phyloP scores from a whole-genome alignment of 2,329 filamentous ascomycete species.

The Lachnellula subtilissima region DNA sequence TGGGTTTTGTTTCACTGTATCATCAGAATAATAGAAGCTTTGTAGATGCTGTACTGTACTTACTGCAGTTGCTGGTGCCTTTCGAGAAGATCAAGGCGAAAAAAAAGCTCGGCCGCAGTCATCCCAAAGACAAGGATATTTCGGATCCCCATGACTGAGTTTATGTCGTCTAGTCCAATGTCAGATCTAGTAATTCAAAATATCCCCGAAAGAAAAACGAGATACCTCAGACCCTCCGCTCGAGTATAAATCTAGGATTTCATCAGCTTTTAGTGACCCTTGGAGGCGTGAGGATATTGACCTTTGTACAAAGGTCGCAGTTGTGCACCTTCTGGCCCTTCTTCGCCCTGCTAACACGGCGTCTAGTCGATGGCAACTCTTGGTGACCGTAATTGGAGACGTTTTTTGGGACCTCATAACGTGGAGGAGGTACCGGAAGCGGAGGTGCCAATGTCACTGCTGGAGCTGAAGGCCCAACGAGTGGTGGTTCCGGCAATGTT shows the following conservation, averaged over 20 bases:
- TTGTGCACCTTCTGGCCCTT: conserved; percentile 4
- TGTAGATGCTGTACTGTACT: not conserved
- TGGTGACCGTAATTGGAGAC: no score
- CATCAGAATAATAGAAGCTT: no score
- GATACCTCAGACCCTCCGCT: conserved; percentile 8
- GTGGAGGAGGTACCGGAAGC: not conserved
- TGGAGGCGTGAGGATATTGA: not conserved
- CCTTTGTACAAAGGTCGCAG: conserved; percentile 9
- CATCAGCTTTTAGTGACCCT: not conserved
- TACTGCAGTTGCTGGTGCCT: conserved; percentile 6
- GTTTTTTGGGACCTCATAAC: not conserved
- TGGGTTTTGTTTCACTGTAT: no score
- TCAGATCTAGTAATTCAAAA: not conserved
- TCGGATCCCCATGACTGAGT: conserved; percentile 5
- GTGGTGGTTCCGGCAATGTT: not conserved
- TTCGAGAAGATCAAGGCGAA: conserved; percentile 4
- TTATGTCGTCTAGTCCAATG: conserved; percentile 1
- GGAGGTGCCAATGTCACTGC: no score
- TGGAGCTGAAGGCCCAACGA: not conserved
- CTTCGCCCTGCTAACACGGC: conserved; percentile 4
- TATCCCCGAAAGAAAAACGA: not conserved
- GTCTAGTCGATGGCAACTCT: not conserved
- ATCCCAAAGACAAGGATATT: not conserved
- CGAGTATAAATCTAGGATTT: conserved; percentile 1
- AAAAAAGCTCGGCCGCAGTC: conserved; percentile 3